phyloP scores from a whole-genome alignment of 208 protist species.

The Trypanosoma mega region DNA sequence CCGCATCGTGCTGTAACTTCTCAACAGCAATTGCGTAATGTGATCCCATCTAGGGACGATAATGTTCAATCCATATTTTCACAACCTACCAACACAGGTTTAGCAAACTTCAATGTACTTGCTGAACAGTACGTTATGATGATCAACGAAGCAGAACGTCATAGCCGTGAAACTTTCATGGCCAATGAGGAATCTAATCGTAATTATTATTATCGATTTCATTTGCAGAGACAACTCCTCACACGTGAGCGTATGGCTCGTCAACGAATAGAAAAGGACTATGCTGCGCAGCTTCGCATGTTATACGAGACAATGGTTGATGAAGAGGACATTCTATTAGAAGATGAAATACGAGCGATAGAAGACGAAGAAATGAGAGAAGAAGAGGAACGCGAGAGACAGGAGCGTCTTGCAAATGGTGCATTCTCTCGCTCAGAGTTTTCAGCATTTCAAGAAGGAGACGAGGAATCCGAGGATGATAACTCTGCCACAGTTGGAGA shows the following conservation, averaged over 20 bases:
- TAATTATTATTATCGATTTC: not conserved
- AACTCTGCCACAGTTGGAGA: not conserved
- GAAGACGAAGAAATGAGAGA: conserved; percentile 23
- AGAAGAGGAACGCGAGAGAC: conserved; percentile 30
- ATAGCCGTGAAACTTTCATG: not conserved
- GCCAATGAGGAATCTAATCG: conserved; percentile 4
- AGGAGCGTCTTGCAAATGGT: conserved; percentile 13
- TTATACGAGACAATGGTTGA: conserved; percentile 52
- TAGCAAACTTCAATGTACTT: no score
- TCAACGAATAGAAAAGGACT: conserved; percentile 34
- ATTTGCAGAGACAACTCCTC: not conserved
- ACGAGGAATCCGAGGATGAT: conserved; percentile 23
- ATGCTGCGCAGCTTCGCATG: conserved; percentile 28
- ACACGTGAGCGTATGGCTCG: conserved; percentile 8
- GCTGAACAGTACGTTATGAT: no score
- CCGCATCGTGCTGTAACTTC: not conserved
- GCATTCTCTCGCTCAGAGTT: conserved; percentile 18
- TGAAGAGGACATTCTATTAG: conserved; percentile 34
- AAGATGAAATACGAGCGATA: conserved; percentile 39
- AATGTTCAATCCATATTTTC: no score
- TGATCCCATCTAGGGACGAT: no score
- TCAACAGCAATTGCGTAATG: no score
- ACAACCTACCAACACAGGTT: no score
- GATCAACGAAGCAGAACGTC: not conserved
- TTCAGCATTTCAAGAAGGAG: conserved; percentile 35